A percentile compares a stretch with the other conserved stretches of the same genome.
Conservation (phyloP, 2,329 filamentous ascomycete genomes). For the Metarhizium guizhouense region DNA sequence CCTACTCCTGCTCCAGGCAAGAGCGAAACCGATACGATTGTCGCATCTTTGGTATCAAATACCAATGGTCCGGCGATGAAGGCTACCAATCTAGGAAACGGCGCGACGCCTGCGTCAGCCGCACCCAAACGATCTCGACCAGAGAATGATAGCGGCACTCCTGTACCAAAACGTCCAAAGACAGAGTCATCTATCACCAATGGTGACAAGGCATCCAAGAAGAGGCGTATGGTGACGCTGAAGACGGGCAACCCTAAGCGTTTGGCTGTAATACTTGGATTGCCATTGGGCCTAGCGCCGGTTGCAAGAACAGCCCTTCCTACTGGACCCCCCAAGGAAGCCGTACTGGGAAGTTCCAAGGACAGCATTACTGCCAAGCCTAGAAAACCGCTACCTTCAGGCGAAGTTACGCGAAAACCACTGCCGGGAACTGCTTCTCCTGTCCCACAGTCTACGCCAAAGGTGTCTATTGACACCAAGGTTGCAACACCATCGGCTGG, state of each 20-base stretch:
- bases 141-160: conserved; percentile 25
- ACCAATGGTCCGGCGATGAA: conserved; percentile 7
- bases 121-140: conserved; percentile 26
- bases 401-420: conserved; percentile 21
- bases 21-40: conserved; percentile 1
- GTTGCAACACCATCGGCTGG: conserved; percentile 12
- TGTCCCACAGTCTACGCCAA: conserved; percentile 14
- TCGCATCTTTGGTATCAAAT: conserved; percentile 2
- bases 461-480: conserved; percentile 16
- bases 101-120: conserved; percentile 12
- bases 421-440: conserved; percentile 21
- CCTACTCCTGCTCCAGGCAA: background rate
- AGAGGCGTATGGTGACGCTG: conserved; percentile 27
- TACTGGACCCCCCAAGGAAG: conserved; percentile 18
- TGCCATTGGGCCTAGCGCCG: conserved; percentile 12
- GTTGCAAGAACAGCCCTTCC: conserved; percentile 24
- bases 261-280: conserved; percentile 24
- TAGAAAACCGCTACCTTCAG: conserved; percentile 26
- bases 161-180: conserved; percentile 30
- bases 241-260: conserved; percentile 25
- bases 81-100: conserved; percentile 11
- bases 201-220: conserved; percentile 16
- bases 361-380: conserved; percentile 25
- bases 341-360: conserved; percentile 13
- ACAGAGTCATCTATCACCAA: conserved; percentile 12